Conservation (phyloP, 768 basidiomycete species). For the Suillus decipiens region DNA sequence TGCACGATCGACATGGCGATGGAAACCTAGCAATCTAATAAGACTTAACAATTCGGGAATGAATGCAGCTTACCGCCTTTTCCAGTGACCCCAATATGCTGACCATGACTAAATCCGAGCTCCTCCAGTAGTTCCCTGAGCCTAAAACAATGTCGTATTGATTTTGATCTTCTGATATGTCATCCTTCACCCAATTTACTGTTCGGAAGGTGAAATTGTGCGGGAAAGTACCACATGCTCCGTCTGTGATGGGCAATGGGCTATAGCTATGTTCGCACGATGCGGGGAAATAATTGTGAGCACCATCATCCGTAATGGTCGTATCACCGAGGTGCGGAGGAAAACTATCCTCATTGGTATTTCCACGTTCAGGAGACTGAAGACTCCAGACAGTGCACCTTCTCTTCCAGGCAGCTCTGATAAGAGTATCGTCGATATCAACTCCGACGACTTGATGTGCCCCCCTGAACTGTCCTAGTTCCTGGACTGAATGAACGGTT, state of each 20-base stretch:
- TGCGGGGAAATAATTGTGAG: slow-evolving; percentile 65
- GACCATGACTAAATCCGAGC: slow-evolving; percentile 60
- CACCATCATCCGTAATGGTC: slow-evolving; percentile 1
- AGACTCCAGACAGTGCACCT: slow-evolving; percentile 71
- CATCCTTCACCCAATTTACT: slow-evolving; percentile 69
- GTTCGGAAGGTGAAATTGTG: slow-evolving; percentile 75
- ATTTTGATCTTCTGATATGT: slow-evolving; percentile 58
- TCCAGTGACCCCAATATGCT: slow-evolving; percentile 54
- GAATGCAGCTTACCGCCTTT: slow-evolving; percentile 57
- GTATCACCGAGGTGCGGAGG: slow-evolving; percentile 4
- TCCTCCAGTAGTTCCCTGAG: slow-evolving; percentile 56
- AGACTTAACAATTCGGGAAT: neutral
- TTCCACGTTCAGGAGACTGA: slow-evolving; percentile 39
- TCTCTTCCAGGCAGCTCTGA: slow-evolving; percentile 74
- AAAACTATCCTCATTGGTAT: neutral
- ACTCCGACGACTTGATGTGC: slow-evolving; percentile 77
- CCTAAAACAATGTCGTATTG: slow-evolving; percentile 80
- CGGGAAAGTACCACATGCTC: slow-evolving; percentile 56
- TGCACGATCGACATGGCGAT: neutral
- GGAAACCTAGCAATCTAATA: neutral
- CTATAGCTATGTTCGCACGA: slow-evolving; percentile 80
- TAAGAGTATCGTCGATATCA: slow-evolving; percentile 77
- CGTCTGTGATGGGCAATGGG: slow-evolving; percentile 62
- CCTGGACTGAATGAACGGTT: slow-evolving; percentile 1
- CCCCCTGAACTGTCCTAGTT: slow-evolving; percentile 61